A percentile compares a stretch with the other conserved stretches of the same genome.
phyloP scores from a whole-genome alignment of 2,329 filamentous ascomycete species.

The Ceratocystis ficicola region DNA sequence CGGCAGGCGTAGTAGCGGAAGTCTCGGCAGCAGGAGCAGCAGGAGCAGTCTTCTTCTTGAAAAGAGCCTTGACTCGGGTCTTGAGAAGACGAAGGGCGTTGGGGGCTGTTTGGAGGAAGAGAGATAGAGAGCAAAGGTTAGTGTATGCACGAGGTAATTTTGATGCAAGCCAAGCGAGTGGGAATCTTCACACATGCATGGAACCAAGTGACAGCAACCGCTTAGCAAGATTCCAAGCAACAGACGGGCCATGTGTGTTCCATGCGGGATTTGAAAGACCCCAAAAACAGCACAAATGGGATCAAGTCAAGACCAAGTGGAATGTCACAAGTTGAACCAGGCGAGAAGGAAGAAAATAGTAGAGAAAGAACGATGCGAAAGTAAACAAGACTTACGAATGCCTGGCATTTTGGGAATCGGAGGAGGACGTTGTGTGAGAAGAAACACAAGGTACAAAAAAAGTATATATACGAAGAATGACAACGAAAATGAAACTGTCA shows the following conservation, averaged over 20 bases:
- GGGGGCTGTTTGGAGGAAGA: slow-evolving; percentile 30
- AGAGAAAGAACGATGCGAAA: background rate
- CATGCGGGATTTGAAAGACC: too few relatives aligned
- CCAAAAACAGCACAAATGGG: background rate
- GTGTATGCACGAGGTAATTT: background rate
- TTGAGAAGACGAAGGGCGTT: slow-evolving; percentile 44
- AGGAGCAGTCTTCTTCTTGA: slow-evolving; percentile 36
- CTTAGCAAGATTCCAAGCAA: background rate
- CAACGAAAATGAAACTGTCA: slow-evolving; percentile 7
- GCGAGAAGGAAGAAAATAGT: background rate
- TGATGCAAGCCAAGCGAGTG: background rate
- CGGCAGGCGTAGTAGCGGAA: slow-evolving; percentile 17
- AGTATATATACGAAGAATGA: slow-evolving; percentile 12
- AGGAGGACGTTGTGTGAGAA: background rate
- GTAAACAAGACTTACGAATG: slow-evolving; percentile 19
- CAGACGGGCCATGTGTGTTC: too few relatives aligned
- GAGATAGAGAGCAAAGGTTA: background rate
- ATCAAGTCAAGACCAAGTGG: background rate
- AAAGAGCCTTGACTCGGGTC: slow-evolving; percentile 42
- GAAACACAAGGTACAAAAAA: slow-evolving; percentile 1
- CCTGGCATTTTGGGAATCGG: slow-evolving; percentile 18
- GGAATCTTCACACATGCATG: background rate
- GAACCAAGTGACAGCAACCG: background rate
- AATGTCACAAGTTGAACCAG: background rate
- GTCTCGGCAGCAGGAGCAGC: slow-evolving; percentile 1